Evolutionary conservation across 2,329 filamentous ascomycete genomes (phyloP).

Genomic region (Colletotrichum sp.): DNA sequence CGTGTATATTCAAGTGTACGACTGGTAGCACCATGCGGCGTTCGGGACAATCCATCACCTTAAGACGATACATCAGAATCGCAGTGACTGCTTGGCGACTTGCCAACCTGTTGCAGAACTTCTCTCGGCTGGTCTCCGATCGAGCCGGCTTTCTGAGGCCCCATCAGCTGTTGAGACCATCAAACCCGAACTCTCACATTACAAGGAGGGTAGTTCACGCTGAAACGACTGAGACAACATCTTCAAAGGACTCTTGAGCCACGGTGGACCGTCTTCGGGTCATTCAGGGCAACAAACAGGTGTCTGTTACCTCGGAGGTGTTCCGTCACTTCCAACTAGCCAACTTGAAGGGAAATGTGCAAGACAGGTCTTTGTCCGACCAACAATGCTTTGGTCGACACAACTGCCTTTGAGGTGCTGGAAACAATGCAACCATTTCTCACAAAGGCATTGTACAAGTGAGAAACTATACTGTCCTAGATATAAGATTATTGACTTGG

Average conservation of each 20-base stretch:
- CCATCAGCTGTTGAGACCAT: neutral
- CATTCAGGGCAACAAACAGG: neutral
- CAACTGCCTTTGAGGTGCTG: neutral
- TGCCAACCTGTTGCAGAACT: neutral
- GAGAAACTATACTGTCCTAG: neutral
- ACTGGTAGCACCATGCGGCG: constrained; percentile 16
- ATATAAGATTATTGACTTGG: neutral
- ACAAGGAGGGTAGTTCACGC: neutral
- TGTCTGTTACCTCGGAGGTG: neutral
- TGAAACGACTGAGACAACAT: neutral
- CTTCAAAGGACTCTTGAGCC: neutral
- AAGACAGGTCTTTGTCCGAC: neutral
- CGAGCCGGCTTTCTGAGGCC: neutral
- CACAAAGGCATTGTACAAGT: neutral
- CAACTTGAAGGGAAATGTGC: neutral
- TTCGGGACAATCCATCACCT: constrained; percentile 17
- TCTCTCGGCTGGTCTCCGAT: neutral
- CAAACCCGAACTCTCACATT: neutral
- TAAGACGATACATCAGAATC: neutral
- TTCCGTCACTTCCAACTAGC: neutral
- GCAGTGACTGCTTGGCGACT: neutral
- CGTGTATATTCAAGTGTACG: constrained; percentile 33
- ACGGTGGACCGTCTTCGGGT: neutral
- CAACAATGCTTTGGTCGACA: neutral
- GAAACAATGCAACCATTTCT: neutral